Base-by-base conservation (phyloP, 352 stramenopile species). In the Paralagenidium karlingii region DNA sequence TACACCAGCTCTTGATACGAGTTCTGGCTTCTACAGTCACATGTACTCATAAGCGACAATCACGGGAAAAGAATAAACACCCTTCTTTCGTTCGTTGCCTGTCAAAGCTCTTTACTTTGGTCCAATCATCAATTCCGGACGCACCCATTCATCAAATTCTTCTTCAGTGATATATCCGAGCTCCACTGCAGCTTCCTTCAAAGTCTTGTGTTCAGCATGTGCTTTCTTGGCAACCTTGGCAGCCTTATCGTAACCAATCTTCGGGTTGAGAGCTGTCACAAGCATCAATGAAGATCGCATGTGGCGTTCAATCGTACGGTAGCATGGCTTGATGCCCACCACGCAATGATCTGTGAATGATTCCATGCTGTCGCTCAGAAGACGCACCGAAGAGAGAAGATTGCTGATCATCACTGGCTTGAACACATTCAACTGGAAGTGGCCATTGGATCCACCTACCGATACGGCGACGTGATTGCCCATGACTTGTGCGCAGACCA, bases 401-500 rank as follows among this genome's bases (percentile, higher is more conserved):
- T 96, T 96, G 32, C 69, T 74, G 38, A 87, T 86, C 85, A 98
- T 98, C 32, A 98, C 78, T 12, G 94, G 94, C 62, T 98, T 98
- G 68, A 98, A 98, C 24, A 98, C 91, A 58, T 98, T 98, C 16
- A 98, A 68, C 63, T 98, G 90, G 55, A 98, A 98, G 45, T 97
- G 90, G 48, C 94, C 94, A 56, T 98, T 93, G 30, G 79, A 78
- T 25, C 91, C 91, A 40, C 83, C 87, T 12, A 98, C 56, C 1
- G 88, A 94, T 49, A 98, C 83, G 19, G 91, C 67, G 2, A 89
- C 75, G 64, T 98, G 76, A 68, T 98, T 98, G 43, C 94, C 94
- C 67, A 98, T 97, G 11, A 98, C 83, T 50, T 85, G 69, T 34
- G 89, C 88, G 53, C 84, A 97, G 29, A 97, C 90, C 93, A 98